Conservation (phyloP, 768 basidiomycete species). For the Leccinum olivaceopallidum region DNA sequence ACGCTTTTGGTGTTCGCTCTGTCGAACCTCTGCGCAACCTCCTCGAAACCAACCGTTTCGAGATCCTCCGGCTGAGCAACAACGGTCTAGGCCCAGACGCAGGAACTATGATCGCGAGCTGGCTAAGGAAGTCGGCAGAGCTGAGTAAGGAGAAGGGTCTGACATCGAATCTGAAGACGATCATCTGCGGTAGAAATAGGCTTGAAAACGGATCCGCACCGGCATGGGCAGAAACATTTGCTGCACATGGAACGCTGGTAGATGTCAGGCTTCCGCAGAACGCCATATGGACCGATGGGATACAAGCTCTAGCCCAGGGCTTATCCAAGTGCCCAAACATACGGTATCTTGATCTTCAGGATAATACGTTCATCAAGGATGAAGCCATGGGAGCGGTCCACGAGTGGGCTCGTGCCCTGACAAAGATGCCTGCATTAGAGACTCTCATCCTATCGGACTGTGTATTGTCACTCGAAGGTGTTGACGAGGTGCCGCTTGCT, state of each 20-base stretch:
- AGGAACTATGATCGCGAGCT: conserved; percentile 82
- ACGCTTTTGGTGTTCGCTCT: conserved; percentile 94
- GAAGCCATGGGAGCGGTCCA: conserved; percentile 56
- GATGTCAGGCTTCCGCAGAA: conserved; percentile 98
- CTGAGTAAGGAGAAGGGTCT: conserved; percentile 66
- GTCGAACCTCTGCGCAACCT: conserved; percentile 93
- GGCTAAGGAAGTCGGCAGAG: conserved; percentile 74
- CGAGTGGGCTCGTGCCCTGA: conserved; percentile 65
- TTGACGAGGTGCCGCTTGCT: conserved; percentile 75
- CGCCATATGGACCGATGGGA: conserved; percentile 92
- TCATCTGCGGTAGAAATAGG: conserved; percentile 96
- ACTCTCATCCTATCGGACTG: conserved; percentile 94
- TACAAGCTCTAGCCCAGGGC: conserved; percentile 74
- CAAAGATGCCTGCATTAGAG: conserved; percentile 67
- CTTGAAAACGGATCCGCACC: conserved; percentile 86
- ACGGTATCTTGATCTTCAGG: conserved; percentile 86
- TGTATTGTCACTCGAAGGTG: conserved; percentile 66
- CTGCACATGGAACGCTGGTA: conserved; percentile 73
- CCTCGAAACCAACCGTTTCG: conserved; percentile 76
- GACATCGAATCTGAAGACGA: conserved; percentile 67
- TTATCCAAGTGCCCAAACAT: conserved; percentile 66
- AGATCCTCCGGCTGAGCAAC: conserved; percentile 90
- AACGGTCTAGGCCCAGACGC: conserved; percentile 94
- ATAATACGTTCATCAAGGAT: conserved; percentile 79
- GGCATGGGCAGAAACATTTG: conserved; percentile 87